Evolutionary conservation across 352 stramenopile genomes (phyloP).

Genomic region (Aphanomyces euteiches): DNA sequence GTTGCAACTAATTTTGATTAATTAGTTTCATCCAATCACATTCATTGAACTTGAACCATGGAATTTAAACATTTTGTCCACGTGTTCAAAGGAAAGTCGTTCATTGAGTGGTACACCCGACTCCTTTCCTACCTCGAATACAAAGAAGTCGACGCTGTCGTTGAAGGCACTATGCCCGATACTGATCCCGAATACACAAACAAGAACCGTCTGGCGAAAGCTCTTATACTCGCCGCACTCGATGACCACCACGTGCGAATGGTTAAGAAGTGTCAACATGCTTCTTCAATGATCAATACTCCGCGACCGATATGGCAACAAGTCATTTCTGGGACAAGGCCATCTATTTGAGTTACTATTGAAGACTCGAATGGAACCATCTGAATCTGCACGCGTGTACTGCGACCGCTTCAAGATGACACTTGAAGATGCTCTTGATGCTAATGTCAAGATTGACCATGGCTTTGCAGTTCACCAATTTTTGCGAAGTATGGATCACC

Average conservation of each 20-base stretch:
- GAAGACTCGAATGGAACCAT: background rate
- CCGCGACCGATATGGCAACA: background rate
- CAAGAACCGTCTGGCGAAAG: background rate
- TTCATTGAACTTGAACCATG: constrained; percentile 3
- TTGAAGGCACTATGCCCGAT: background rate
- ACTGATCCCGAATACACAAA: background rate
- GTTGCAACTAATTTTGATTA: background rate
- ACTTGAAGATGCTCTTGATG: constrained; percentile 1
- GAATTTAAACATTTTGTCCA: constrained; percentile 13
- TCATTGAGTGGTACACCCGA: background rate
- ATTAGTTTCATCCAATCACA: background rate
- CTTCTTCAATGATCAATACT: background rate
- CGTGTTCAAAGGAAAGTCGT: constrained; percentile 2
- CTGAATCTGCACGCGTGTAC: background rate
- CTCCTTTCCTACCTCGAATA: background rate
- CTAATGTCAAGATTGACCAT: background rate
- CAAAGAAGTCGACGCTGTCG: background rate
- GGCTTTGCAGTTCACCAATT: background rate
- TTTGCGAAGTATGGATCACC: background rate
- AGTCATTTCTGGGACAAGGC: background rate
- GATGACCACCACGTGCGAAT: background rate
- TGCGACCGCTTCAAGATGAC: background rate
- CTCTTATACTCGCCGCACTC: background rate
- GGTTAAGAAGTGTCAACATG: background rate
- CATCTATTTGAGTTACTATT: background rate